phyloP scores from a whole-genome alignment of 1,139 yeast species.

The Zygotorulaspora mrakii region DNA sequence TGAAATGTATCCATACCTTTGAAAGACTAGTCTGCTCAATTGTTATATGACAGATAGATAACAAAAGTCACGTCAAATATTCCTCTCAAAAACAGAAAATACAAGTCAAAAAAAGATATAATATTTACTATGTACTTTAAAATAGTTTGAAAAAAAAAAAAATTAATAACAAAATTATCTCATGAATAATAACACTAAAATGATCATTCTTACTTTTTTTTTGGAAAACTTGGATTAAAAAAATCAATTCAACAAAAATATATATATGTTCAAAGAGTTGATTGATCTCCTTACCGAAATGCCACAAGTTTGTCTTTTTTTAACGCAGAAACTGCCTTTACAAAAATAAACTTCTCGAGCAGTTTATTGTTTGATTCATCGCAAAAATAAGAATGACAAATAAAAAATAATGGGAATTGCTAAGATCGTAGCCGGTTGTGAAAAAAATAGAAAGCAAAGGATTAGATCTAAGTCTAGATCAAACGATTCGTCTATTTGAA shows the following conservation, averaged over 20 bases:
- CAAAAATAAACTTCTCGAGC: no score
- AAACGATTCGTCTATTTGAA: constrained; percentile 45
- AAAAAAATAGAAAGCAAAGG: no score
- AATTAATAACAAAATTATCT: constrained; percentile 7
- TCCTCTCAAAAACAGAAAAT: constrained; percentile 3
- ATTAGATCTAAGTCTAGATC: not conserved
- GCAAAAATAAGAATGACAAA: constrained; percentile 2
- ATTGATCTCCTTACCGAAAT: no score
- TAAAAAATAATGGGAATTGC: not conserved
- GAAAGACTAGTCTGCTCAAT: constrained; percentile 1
- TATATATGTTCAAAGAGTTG: constrained; percentile 2
- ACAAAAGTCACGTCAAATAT: no score
- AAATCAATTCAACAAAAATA: not conserved
- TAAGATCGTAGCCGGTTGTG: no score
- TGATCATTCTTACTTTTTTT: constrained; percentile 3
- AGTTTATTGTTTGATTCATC: no score
- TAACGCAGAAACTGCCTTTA: no score
- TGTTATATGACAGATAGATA: no score
- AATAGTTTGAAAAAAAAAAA: constrained; percentile 7
- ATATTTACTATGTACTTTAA: constrained; percentile 11
- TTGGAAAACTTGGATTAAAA: not conserved
- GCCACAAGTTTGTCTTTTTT: no score
- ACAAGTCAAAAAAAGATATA: constrained; percentile 8
- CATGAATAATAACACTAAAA: constrained; percentile 14
- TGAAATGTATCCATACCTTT: constrained; percentile 3